A percentile compares a stretch with the other conserved stretches of the same genome.
These are phyloP conservation scores for Penicillium sp. DNA, from an alignment of 2,329 filamentous ascomycete species.

Conservation along the genomic window DNA sequence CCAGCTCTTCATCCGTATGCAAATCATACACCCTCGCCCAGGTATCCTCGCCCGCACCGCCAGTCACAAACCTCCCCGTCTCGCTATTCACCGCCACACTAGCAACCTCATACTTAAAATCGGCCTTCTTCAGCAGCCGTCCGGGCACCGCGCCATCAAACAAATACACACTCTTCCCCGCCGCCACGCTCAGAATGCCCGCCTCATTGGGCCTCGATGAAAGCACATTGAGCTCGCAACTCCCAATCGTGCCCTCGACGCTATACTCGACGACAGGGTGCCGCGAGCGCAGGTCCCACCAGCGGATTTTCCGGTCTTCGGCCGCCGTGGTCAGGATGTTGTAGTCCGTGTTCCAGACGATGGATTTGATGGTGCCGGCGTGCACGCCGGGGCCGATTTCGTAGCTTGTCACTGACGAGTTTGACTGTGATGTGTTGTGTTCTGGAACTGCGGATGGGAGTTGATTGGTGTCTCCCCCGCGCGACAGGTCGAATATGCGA, in stretches of 20 bases:
- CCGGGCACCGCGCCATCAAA: constrained; percentile 73
- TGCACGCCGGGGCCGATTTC: constrained; percentile 86
- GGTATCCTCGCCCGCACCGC: constrained; percentile 76
- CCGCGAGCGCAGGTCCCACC: constrained; percentile 83
- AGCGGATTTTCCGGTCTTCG: constrained; percentile 84
- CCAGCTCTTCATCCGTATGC: constrained; percentile 74
- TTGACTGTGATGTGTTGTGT: background rate
- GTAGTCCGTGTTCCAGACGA: constrained; percentile 86
- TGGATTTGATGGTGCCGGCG: constrained; percentile 86
- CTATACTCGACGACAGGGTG: constrained; percentile 70
- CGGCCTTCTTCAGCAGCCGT: constrained; percentile 69
- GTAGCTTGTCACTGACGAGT: constrained; percentile 61
- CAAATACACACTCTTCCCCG: constrained; percentile 92
- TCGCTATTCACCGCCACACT: constrained; percentile 84
- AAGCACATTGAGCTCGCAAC: constrained; percentile 79
- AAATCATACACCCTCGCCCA: constrained; percentile 96
- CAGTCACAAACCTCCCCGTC: constrained; percentile 79
- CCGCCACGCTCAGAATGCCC: constrained; percentile 80
- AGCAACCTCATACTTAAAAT: constrained; percentile 78
- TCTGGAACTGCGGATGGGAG: background rate
- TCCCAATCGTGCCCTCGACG: constrained; percentile 81
- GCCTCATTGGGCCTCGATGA: constrained; percentile 58
- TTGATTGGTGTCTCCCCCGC: constrained; percentile 34
- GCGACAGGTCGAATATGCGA: constrained; percentile 81
- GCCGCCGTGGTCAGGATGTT: constrained; percentile 88